These are phyloP conservation scores for Colletotrichum sp. DNA, from an alignment of 2,329 filamentous ascomycete species.

Conservation along the genomic window DNA sequence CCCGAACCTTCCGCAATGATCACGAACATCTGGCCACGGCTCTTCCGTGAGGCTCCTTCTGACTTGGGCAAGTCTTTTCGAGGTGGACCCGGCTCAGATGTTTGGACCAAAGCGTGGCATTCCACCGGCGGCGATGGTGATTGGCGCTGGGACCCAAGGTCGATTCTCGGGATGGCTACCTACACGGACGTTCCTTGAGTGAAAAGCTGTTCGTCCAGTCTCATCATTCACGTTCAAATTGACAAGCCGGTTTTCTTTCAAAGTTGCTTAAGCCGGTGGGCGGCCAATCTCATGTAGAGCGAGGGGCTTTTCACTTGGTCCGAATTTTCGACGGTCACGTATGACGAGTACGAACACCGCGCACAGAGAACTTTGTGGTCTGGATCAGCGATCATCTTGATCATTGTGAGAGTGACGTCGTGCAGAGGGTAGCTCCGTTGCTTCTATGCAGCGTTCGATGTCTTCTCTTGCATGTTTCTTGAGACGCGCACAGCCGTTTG, in stretches of 20 bases:
- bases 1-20: background rate
- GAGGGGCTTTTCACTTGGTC: background rate
- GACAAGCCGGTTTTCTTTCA: background rate
- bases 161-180: background rate
- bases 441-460: constrained; percentile 12
- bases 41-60: background rate
- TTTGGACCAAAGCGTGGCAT: background rate
- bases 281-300: background rate
- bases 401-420: background rate
- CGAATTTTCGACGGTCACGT: background rate
- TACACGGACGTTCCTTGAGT: background rate
- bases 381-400: background rate
- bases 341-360: background rate
- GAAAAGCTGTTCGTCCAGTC: constrained; percentile 5
- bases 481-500: background rate
- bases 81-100: background rate
- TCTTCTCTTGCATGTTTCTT: background rate
- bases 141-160: constrained; percentile 1
- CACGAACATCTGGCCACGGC: background rate
- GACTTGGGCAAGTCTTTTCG: background rate
- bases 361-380: background rate
- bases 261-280: background rate
- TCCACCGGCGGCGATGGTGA: background rate
- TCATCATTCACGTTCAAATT: background rate
- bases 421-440: background rate